A percentile compares a stretch with the other conserved stretches of the same genome.
Conservation (phyloP, 2,329 filamentous ascomycete species). For the Rhytidhysteron rufulum region DNA sequence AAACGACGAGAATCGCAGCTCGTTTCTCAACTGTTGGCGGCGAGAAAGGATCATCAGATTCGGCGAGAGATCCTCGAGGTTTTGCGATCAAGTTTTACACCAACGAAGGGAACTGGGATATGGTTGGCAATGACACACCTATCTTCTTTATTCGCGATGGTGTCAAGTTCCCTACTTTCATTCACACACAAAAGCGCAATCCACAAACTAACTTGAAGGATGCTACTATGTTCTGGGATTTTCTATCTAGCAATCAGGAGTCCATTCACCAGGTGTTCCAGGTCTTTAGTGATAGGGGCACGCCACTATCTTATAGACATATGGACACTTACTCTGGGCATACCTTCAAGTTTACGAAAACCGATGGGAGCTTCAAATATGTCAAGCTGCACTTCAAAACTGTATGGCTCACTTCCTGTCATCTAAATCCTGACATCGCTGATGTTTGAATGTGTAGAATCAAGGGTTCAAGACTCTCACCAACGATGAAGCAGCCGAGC, state of each 20-base stretch:
- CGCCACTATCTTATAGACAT: conserved; percentile 75
- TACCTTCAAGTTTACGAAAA: conserved; percentile 77
- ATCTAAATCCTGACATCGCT: too few relatives aligned
- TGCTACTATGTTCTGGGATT: not conserved
- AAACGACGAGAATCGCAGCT: conserved; percentile 64
- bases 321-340: conserved; percentile 69
- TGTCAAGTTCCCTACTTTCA: conserved; percentile 69
- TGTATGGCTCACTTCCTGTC: too few relatives aligned
- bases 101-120: conserved; percentile 71
- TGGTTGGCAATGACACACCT: conserved; percentile 71
- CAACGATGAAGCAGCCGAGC: conserved; percentile 65
- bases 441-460: not conserved
- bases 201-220: conserved; percentile 49
- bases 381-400: not conserved
- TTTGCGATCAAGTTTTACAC: conserved; percentile 79
- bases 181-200: conserved; percentile 62
- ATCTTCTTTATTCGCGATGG: conserved; percentile 75
- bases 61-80: conserved; percentile 76
- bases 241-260: not conserved
- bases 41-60: conserved; percentile 72
- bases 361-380: conserved; percentile 29
- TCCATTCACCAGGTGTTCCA: not conserved
- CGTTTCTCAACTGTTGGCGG: conserved; percentile 78
- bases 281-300: conserved; percentile 53
- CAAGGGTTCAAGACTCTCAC: not conserved